phyloP scores from a whole-genome alignment of 1,284 basidiomycete species.

The Coniferiporia weirii region DNA sequence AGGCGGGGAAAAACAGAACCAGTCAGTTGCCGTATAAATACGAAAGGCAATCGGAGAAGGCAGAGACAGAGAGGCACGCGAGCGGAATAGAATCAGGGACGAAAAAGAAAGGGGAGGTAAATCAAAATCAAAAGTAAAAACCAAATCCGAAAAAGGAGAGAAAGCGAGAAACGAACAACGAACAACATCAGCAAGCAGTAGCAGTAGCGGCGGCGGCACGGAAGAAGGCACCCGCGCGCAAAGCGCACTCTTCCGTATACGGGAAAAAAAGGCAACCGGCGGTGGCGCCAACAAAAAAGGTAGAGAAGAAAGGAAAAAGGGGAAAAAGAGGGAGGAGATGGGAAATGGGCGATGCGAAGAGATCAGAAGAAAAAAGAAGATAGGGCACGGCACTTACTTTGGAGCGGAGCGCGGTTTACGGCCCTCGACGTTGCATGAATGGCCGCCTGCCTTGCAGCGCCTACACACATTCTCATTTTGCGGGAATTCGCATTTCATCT shows the following conservation, averaged over 20 bases:
- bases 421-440: conserved; percentile 74
- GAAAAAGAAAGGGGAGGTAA: conserved; percentile 20
- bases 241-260: conserved; percentile 8
- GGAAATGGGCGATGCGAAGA: conserved; percentile 7
- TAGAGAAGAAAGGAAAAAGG: neutral
- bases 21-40: neutral
- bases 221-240: no score
- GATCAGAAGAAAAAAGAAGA: conserved; percentile 1
- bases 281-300: neutral
- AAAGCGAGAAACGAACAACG: neutral
- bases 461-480: conserved; percentile 62
- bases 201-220: no score
- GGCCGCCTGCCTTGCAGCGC: conserved; percentile 61
- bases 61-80: neutral
- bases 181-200: no score
- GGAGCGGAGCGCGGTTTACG: conserved; percentile 69
- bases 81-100: conserved; percentile 11
- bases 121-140: neutral
- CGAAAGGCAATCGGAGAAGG: neutral
- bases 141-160: conserved; percentile 15
- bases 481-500: conserved; percentile 82
- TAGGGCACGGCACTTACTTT: conserved; percentile 53
- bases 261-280: conserved; percentile 19
- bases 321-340: conserved; percentile 6
- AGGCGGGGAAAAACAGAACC: neutral